Base-by-base conservation (phyloP, 2,329 filamentous ascomycete genomes). In the Dactylellina drechsleri region DNA sequence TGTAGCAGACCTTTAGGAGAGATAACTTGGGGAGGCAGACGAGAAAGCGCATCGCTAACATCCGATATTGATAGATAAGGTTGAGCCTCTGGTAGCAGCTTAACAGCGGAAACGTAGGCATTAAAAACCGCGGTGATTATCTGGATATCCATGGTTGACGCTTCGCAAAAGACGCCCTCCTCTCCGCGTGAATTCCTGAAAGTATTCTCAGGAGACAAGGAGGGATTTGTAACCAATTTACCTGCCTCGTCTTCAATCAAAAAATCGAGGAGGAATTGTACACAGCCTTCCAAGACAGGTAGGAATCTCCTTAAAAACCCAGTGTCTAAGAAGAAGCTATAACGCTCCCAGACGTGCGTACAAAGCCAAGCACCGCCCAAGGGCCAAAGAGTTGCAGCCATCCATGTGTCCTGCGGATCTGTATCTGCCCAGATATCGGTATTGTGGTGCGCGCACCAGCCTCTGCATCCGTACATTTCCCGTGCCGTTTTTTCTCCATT, bases 121-220 rank as follows among this genome's bases (percentile, higher is more conserved):
- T 75, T 76, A 47, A 85, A 82, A 0, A 85, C 76, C 23, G 82
- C 81, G 20, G 80, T 78, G 4, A 84, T 79, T 5, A 85, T 83
- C 53, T 84, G 82, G 13, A 83, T 83, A 60, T 86, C 85, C 71
- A 85, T 85, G 2, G 83, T 83, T 0, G 84, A 83, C 0, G 83
- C 83, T 77, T 84, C 83, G 54, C 81, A 82, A 2, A 82, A 79
- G n/a, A 79, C 81, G 26, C 78, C 82, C 36, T 70, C 78, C 20
- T 72, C 67, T 8, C 77, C 78, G 13, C 76, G 76, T 2, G 70
- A 56, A 8, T 77, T 75, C 20, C 43, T 71, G 36, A 80, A 83
- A 0, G 79, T 80, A 57, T 81, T 83, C 72, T 81, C 83, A n/a
- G 79, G 83, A 0, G 82, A 83, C 2, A 83, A 50, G 1, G 81